A percentile compares a stretch with the other conserved stretches of the same genome.
These are phyloP conservation scores for Paramecium caudatum DNA, from an alignment of 73 alveolate genomes.

Conservation along the genomic window DNA sequence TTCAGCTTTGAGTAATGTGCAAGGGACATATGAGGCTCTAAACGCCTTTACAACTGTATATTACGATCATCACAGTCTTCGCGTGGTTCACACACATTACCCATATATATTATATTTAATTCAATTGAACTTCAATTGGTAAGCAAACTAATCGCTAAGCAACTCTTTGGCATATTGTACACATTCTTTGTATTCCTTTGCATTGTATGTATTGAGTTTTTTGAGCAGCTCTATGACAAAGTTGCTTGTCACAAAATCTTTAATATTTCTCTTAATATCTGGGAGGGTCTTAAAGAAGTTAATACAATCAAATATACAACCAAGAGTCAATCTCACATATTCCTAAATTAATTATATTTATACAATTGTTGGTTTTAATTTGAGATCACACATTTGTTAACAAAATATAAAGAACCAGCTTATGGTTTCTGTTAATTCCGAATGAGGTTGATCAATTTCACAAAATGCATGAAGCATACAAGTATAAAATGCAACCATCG, in stretches of 20 bases:
- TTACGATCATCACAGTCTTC: neutral
- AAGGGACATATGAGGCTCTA: neutral
- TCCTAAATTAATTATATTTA: neutral
- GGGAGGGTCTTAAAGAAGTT: constrained; percentile 7
- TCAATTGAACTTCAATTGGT: constrained; percentile 22
- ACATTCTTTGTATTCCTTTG: constrained; percentile 17
- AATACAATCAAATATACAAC: constrained; percentile 37
- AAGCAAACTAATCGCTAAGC: neutral
- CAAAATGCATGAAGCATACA: constrained; percentile 54
- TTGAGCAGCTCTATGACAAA: constrained; percentile 7
- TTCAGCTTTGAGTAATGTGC: neutral
- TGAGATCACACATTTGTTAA: constrained; percentile 18
- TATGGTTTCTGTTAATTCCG: constrained; percentile 12
- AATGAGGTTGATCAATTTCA: neutral
- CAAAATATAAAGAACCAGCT: constrained; percentile 16
- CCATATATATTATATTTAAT: constrained; percentile 12
- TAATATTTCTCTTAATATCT: neutral
- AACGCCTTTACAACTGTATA: neutral
- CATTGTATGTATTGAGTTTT: constrained; percentile 8
- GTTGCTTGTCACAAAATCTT: constrained; percentile 40
- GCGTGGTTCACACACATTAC: constrained; percentile 35
- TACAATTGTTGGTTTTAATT: constrained; percentile 62
- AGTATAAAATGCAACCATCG: constrained; percentile 32
- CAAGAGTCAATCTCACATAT: constrained; percentile 1
- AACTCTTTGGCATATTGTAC: constrained; percentile 42